These are phyloP conservation scores for Skeletonema grethae DNA, from an alignment of 108 stramenopile species.

Conservation along the genomic window DNA sequence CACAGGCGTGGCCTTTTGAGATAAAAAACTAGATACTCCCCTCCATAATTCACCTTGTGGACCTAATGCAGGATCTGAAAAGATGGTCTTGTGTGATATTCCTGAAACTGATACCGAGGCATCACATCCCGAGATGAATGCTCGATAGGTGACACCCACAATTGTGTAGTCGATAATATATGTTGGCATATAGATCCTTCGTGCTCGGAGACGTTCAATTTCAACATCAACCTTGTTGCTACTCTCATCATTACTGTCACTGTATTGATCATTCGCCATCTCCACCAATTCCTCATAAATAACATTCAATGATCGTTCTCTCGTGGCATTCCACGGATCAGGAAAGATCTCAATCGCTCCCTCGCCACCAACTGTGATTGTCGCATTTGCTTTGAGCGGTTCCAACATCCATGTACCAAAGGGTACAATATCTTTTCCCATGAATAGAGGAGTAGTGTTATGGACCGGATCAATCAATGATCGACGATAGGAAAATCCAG, in stretches of 20 bases:
- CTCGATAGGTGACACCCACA: slow-evolving; percentile 68
- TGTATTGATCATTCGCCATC: slow-evolving; percentile 42
- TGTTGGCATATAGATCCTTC: slow-evolving; percentile 83
- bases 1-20: slow-evolving; percentile 25
- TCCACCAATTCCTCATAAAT: slow-evolving; percentile 64
- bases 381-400: slow-evolving; percentile 33
- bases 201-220: slow-evolving; percentile 60
- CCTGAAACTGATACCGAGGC: slow-evolving; percentile 66
- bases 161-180: slow-evolving; percentile 78
- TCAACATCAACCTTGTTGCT: slow-evolving; percentile 46
- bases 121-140: slow-evolving; percentile 81
- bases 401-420: slow-evolving; percentile 83
- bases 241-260: neutral
- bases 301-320: slow-evolving; percentile 60
- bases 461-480: slow-evolving; percentile 79
- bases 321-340: slow-evolving; percentile 86
- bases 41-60: neutral
- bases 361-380: slow-evolving; percentile 9
- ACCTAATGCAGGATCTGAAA: slow-evolving; percentile 8
- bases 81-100: slow-evolving; percentile 55
- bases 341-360: slow-evolving; percentile 57
- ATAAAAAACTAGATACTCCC: slow-evolving; percentile 39
- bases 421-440: slow-evolving; percentile 64
- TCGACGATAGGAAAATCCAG: slow-evolving; percentile 77
- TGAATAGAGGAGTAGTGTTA: slow-evolving; percentile 75